Evolutionary conservation across 108 stramenopile genomes (phyloP).

Genomic region (Epithemia pelagica): DNA sequence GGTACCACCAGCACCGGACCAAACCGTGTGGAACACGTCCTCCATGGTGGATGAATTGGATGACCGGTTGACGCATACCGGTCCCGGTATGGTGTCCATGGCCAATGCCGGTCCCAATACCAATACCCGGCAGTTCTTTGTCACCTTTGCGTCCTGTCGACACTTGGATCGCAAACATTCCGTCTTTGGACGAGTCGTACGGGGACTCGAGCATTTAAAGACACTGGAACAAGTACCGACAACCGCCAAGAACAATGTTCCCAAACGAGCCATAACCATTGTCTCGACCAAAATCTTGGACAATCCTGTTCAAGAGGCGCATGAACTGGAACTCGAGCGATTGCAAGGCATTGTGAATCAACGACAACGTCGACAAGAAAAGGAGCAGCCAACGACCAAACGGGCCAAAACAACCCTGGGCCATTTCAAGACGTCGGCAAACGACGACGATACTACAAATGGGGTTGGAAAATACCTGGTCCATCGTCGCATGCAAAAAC

Average conservation of each 20-base stretch:
- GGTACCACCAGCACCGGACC: conserved; percentile 49
- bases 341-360: conserved; percentile 15
- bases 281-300: conserved; percentile 31
- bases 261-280: conserved; percentile 20
- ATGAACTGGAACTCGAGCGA: conserved; percentile 38
- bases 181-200: conserved; percentile 90
- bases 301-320: conserved; percentile 53
- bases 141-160: conserved; percentile 78
- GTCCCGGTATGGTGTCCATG: conserved; percentile 82
- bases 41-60: conserved; percentile 92
- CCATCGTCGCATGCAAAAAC: no score
- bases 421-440: no score
- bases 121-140: conserved; percentile 92
- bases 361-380: no score
- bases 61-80: conserved; percentile 65
- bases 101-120: conserved; percentile 92
- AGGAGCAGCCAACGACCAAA: neutral
- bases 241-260: conserved; percentile 48
- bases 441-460: no score
- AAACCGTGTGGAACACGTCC: conserved; percentile 61
- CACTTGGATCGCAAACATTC: conserved; percentile 96
- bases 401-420: neutral
- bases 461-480: no score
- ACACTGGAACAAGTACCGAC: conserved; percentile 40
- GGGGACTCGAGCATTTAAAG: conserved; percentile 65